Percentiles rank a stretch among this genome's conserved stretches.
Conservation (phyloP, 1,284 basidiomycete genomes). For the Inonotus hispidus region DNA sequence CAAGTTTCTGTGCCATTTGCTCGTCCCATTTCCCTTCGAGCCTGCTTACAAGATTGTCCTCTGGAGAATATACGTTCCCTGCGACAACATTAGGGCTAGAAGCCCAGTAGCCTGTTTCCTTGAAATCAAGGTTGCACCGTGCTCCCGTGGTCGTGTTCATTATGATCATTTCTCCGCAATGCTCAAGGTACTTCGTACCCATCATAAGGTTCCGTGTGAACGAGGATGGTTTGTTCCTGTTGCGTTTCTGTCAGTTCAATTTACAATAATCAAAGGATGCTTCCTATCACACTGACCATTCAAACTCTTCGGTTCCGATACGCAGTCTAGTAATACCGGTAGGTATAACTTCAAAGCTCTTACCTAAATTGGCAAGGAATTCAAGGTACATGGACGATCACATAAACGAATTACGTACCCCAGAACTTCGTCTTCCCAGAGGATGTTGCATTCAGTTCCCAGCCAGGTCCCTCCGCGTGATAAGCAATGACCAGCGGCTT, state of each 20-base stretch:
- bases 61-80: slow-evolving; percentile 51
- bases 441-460: slow-evolving; percentile 69
- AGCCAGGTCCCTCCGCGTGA: slow-evolving; percentile 73
- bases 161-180: slow-evolving; percentile 70
- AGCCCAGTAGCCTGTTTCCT: slow-evolving; percentile 78
- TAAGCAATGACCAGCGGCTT: slow-evolving; percentile 82
- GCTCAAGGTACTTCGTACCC: slow-evolving; percentile 86
- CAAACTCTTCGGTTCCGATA: slow-evolving; percentile 60
- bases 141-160: slow-evolving; percentile 51
- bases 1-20: slow-evolving; percentile 59
- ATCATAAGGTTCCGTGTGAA: slow-evolving; percentile 88
- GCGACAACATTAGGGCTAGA: slow-evolving; percentile 66
- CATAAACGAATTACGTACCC: slow-evolving; percentile 45
- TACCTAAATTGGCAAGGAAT: slow-evolving; percentile 44
- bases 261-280: background rate
- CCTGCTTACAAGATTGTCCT: slow-evolving; percentile 48
- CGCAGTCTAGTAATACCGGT: slow-evolving; percentile 61
- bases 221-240: slow-evolving; percentile 78
- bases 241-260: background rate
- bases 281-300: slow-evolving; percentile 47
- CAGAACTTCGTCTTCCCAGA: slow-evolving; percentile 85
- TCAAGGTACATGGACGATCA: slow-evolving; percentile 19
- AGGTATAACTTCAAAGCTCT: slow-evolving; percentile 80
- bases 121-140: slow-evolving; percentile 73
- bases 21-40: slow-evolving; percentile 86